phyloP scores from a whole-genome alignment of 2,329 filamentous ascomycete genomes.

The Calycina marina region DNA sequence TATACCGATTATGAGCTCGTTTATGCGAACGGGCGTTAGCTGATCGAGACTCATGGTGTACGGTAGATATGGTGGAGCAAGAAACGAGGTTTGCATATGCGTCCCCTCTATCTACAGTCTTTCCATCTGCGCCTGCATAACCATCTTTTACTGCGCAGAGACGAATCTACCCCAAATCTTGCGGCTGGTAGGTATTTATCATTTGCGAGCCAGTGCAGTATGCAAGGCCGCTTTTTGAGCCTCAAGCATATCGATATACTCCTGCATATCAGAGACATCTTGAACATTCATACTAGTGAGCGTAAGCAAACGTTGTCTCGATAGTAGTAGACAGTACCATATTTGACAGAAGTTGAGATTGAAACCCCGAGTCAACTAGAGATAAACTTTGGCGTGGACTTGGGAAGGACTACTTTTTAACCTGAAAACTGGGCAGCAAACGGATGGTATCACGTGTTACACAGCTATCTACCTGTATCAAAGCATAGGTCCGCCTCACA shows the following conservation, averaged over 20 bases:
- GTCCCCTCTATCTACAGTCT: not conserved
- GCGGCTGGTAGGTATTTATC: constrained; percentile 1
- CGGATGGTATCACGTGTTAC: too few relatives aligned
- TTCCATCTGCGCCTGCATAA: not conserved
- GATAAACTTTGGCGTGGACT: too few relatives aligned
- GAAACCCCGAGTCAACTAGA: too few relatives aligned
- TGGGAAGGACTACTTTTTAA: too few relatives aligned
- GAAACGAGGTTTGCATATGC: constrained; percentile 1
- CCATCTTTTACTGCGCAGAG: not conserved
- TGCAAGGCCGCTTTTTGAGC: constrained; percentile 1
- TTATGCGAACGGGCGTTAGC: constrained; percentile 12
- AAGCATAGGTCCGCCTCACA: too few relatives aligned
- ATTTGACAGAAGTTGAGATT: too few relatives aligned
- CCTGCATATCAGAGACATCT: constrained; percentile 2
- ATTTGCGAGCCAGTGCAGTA: constrained; percentile 1
- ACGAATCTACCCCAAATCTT: constrained; percentile 2
- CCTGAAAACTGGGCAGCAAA: too few relatives aligned
- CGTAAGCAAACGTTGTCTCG: too few relatives aligned
- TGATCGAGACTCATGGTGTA: constrained; percentile 1
- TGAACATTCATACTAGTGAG: constrained; percentile 5
- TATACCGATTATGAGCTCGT: constrained; percentile 24
- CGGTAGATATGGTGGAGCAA: constrained; percentile 5
- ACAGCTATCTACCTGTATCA: too few relatives aligned
- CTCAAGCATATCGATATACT: constrained; percentile 1
- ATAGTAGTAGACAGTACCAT: too few relatives aligned